These are phyloP conservation scores for Colletotrichum spinosum DNA, from an alignment of 2,329 filamentous ascomycete genomes.

Conservation along the genomic window DNA sequence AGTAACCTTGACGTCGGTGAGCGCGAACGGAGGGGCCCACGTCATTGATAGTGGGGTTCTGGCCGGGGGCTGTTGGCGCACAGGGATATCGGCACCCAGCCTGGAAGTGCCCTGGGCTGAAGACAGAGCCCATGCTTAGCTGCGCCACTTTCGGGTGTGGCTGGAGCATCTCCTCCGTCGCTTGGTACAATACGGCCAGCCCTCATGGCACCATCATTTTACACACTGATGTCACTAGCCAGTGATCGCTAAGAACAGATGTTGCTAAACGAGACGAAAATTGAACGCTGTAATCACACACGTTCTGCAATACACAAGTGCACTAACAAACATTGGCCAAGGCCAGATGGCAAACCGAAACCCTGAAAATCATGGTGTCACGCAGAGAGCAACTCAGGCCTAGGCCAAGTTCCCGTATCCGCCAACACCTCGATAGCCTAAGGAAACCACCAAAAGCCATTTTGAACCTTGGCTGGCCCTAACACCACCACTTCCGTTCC, in stretches of 20 bases:
- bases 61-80: background rate
- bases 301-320: conserved; percentile 30
- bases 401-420: conserved; percentile 31
- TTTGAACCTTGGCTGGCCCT: conserved; percentile 32
- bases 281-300: conserved; percentile 12
- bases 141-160: conserved; percentile 35
- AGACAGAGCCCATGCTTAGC: background rate
- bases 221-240: background rate
- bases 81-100: too few species aligned
- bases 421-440: conserved; percentile 36
- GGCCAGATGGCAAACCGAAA: conserved; percentile 27
- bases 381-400: conserved; percentile 29
- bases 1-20: conserved; percentile 29
- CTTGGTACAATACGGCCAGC: conserved; percentile 31
- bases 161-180: conserved; percentile 14
- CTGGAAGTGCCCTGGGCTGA: too few species aligned
- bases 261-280: too few species aligned
- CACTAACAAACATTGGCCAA: conserved; percentile 30
- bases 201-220: background rate
- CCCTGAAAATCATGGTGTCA: conserved; percentile 36
- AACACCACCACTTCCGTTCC: conserved; percentile 20
- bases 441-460: conserved; percentile 30
- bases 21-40: conserved; percentile 21
- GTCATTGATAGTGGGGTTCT: conserved; percentile 35
- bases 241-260: too few species aligned